phyloP scores from a whole-genome alignment of 2,329 filamentous ascomycete species.

The Annulohypoxylon truncatum region DNA sequence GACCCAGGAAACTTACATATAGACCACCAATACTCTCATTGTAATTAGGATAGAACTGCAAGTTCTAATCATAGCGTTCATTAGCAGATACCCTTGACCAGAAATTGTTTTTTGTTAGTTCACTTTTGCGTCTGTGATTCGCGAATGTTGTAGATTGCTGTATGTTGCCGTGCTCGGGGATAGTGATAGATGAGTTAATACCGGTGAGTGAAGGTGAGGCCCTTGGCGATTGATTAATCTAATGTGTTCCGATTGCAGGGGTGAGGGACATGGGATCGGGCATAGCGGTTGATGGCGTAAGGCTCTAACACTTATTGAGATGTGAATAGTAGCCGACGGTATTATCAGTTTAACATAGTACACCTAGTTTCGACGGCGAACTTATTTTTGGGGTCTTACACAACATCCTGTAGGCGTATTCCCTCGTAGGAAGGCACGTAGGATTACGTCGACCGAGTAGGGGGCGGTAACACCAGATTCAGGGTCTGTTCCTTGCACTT shows the following conservation, averaged over 20 bases:
- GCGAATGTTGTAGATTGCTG: background rate
- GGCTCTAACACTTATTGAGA: background rate
- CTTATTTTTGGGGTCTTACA: constrained; percentile 4
- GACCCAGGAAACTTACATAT: background rate
- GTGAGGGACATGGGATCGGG: background rate
- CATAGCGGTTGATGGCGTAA: background rate
- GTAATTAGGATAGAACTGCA: constrained; percentile 15
- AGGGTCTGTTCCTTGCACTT: constrained; percentile 9
- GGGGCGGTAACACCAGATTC: background rate
- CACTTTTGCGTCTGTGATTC: background rate
- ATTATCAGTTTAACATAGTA: background rate
- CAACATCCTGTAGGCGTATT: background rate
- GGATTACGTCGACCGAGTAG: background rate
- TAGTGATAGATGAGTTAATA: constrained; percentile 8
- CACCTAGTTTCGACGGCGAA: background rate
- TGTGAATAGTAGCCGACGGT: background rate
- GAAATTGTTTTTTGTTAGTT: background rate
- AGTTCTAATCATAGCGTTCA: constrained; percentile 18
- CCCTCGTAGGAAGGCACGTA: background rate
- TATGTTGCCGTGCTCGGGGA: constrained; percentile 14
- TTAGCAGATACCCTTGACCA: background rate
- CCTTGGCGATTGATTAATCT: constrained; percentile 28
- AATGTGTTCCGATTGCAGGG: constrained; percentile 10
- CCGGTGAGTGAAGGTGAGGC: background rate
- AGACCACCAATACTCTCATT: constrained; percentile 12